These are phyloP conservation scores for Taiwanofungus camphoratus DNA, from an alignment of 1,284 basidiomycete genomes.

Conservation along the genomic window DNA sequence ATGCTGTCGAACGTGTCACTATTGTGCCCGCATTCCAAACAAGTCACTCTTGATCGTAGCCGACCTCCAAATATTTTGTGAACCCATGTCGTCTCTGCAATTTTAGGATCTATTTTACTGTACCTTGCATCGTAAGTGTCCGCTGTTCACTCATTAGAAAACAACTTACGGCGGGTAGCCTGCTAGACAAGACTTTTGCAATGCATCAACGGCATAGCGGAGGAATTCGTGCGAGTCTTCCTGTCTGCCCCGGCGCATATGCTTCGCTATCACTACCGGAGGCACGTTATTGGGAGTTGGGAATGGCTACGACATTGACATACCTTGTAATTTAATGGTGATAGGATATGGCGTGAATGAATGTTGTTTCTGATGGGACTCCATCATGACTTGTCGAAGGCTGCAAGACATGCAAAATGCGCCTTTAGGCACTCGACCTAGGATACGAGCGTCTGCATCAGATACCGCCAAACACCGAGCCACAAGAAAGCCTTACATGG, in stretches of 20 bases:
- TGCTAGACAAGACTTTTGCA: slow-evolving; percentile 82
- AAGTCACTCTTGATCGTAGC: slow-evolving; percentile 91
- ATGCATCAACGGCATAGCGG: slow-evolving; percentile 87
- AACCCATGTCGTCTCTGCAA: slow-evolving; percentile 91
- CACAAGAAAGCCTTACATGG: slow-evolving; percentile 30
- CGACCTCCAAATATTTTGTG: slow-evolving; percentile 92
- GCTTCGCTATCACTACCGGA: slow-evolving; percentile 79
- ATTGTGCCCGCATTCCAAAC: slow-evolving; percentile 76
- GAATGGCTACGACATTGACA: slow-evolving; percentile 23
- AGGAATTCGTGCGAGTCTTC: slow-evolving; percentile 99
- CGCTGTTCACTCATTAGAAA: not conserved
- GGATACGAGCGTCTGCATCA: slow-evolving; percentile 13
- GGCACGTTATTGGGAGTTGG: not conserved
- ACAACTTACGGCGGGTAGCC: slow-evolving; percentile 62
- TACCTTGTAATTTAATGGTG: slow-evolving; percentile 64
- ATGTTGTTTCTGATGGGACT: slow-evolving; percentile 39
- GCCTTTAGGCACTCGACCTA: slow-evolving; percentile 47
- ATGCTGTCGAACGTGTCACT: slow-evolving; percentile 97
- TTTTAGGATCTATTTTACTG: slow-evolving; percentile 74
- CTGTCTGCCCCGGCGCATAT: slow-evolving; percentile 87
- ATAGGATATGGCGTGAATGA: slow-evolving; percentile 61
- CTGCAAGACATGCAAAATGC: slow-evolving; percentile 78
- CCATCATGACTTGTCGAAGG: slow-evolving; percentile 49
- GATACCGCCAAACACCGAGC: not conserved
- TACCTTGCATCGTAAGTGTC: slow-evolving; percentile 5